phyloP scores from a whole-genome alignment of 371 early-diverging fungal species.

The Choanephora cucurbitarum region DNA sequence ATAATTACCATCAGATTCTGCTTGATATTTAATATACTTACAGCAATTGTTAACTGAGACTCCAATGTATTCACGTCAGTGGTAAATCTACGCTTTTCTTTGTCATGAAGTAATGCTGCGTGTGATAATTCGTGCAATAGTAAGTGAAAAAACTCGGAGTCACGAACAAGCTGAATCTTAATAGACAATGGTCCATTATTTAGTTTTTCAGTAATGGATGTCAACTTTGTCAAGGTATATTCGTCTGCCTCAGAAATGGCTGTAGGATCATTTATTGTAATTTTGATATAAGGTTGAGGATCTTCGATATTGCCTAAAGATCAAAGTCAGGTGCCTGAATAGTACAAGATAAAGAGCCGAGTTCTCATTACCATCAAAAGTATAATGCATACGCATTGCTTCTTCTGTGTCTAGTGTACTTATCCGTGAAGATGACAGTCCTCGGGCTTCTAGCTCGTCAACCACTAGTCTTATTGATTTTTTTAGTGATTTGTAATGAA shows the following conservation, averaged over 20 bases:
- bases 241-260: conserved; percentile 11
- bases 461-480: conserved; percentile 66
- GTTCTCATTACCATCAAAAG: conserved; percentile 52
- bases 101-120: conserved; percentile 43
- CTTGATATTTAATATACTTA: neutral
- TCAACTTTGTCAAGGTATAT: conserved; percentile 17
- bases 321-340: neutral
- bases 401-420: conserved; percentile 16
- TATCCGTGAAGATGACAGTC: conserved; percentile 30
- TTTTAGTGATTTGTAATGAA: conserved; percentile 69
- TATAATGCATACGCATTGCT: conserved; percentile 41
- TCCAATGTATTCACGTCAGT: neutral
- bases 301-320: conserved; percentile 30
- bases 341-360: neutral
- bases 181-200: conserved; percentile 28
- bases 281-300: conserved; percentile 42
- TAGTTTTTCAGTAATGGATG: conserved; percentile 16
- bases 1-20: too few relatives aligned
- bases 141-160: conserved; percentile 60
- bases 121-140: conserved; percentile 52
- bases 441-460: conserved; percentile 55
- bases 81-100: conserved; percentile 31
- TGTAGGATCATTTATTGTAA: conserved; percentile 33
- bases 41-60: neutral
- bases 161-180: conserved; percentile 54